These are phyloP conservation scores for Panellus pusillus DNA, from an alignment of 768 basidiomycete species.

Conservation along the genomic window DNA sequence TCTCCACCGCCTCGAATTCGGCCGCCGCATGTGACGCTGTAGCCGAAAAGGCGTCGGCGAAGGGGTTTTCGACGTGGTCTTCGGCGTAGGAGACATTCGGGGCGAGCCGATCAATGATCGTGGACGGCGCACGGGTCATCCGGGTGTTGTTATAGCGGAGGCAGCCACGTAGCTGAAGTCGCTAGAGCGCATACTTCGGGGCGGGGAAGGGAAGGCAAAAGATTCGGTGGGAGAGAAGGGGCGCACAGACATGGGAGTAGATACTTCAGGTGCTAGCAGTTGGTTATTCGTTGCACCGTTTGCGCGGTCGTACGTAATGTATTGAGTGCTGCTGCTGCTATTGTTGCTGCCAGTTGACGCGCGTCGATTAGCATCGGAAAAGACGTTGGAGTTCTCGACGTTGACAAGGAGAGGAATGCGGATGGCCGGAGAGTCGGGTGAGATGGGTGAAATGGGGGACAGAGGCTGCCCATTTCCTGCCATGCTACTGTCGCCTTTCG, in stretches of 20 bases:
- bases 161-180: background rate
- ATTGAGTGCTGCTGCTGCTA: conserved; percentile 39
- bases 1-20: conserved; percentile 44
- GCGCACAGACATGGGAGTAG: conserved; percentile 60
- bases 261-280: no score
- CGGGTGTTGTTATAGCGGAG: conserved; percentile 2
- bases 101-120: conserved; percentile 16
- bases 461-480: conserved; percentile 14
- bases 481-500: conserved; percentile 19
- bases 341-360: conserved; percentile 27
- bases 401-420: conserved; percentile 31
- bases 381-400: conserved; percentile 28
- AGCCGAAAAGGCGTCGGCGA: conserved; percentile 24
- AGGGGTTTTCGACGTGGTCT: conserved; percentile 29
- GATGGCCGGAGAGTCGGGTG: background rate
- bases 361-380: conserved; percentile 14
- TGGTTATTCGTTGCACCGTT: conserved; percentile 14
- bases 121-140: background rate
- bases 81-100: conserved; percentile 37
- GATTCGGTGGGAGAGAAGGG: conserved; percentile 69
- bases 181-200: conserved; percentile 28
- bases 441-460: conserved; percentile 8
- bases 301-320: conserved; percentile 25
- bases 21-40: conserved; percentile 13
- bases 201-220: conserved; percentile 70